Conservation (phyloP, 257 asterid genomes). For the Solanum commersonii region DNA sequence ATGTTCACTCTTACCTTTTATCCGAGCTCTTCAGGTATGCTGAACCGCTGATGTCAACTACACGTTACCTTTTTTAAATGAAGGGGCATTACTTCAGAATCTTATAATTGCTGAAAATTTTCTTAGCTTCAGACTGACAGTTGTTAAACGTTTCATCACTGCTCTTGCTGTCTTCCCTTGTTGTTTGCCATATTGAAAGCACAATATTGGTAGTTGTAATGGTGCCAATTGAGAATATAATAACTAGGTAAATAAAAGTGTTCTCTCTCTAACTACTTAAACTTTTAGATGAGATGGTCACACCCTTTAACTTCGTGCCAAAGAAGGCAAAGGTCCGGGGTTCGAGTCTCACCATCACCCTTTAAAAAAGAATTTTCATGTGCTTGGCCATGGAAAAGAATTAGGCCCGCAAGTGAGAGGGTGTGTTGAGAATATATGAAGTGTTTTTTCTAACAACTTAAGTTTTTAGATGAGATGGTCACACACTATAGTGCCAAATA, state of each 20-base stretch:
- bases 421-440: neutral
- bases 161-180: neutral
- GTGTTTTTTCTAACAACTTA: neutral
- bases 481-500: neutral
- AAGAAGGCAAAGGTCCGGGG: neutral
- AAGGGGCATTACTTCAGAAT: neutral
- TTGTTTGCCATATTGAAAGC: neutral
- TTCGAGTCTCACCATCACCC: neutral
- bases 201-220: neutral
- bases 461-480: neutral
- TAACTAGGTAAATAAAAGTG: neutral
- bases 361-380: neutral
- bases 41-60: neutral
- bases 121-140: neutral
- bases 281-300: neutral
- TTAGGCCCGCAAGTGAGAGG: neutral
- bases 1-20: constrained; percentile 84
- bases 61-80: neutral
- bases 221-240: neutral
- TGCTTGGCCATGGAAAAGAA: neutral
- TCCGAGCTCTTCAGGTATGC: constrained; percentile 96
- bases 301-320: neutral
- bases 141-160: neutral
- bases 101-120: neutral
- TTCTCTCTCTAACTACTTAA: neutral